Evolutionary conservation across 345 rosid genomes (phyloP), one percentile per base, ranked within the genome.

Genomic region (Euclidium syriacum): DNA sequence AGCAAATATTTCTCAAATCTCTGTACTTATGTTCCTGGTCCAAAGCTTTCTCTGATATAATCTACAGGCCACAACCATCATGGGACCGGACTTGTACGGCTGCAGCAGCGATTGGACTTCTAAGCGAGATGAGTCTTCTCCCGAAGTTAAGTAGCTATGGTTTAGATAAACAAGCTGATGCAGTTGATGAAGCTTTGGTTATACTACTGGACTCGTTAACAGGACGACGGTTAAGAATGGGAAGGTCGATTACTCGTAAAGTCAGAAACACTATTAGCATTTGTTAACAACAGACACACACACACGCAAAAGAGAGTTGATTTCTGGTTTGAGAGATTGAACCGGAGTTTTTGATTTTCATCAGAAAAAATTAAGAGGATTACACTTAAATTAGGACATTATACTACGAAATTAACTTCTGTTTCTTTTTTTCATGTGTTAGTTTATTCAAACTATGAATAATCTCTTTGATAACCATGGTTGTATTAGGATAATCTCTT

Each of bases 31-130:
- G 35, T 25, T 55, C 52, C 42, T 4, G 14, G n/a, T 51, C 62
- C 67, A 25, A 33, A 34, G 17, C 62, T 56, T 19, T 34, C 18
- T 55, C 51, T 49, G 27, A 20, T 19, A 38, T 2, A n/a, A 46
- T 52, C 18, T 71, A 64, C 64, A 90, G 99, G 75, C 92, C 99
- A 14, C 99, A 94, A 75, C 97, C 99, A 47, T 90, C 97, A 54
- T 87, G 88, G 96, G 99, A 90, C 70, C 85, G 90, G 17, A 94
- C 99, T 25, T 94, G 99, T 57, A 90, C 97, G 2, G 96, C 97
- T 3, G 96, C 90, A 18, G 97, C 99, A 52, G 96, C 96, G 48
- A 77, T 80, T 43, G 83, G 83, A 65, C 85, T 90, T 53, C 79
- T 94, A 20, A 75, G 78, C 1, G 92, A 90, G 81, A 74, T 94